A percentile compares a stretch with the other conserved stretches of the same genome.
Evolutionary conservation across 257 asterid species (phyloP).

Genomic region (Asclepias syriaca): DNA sequence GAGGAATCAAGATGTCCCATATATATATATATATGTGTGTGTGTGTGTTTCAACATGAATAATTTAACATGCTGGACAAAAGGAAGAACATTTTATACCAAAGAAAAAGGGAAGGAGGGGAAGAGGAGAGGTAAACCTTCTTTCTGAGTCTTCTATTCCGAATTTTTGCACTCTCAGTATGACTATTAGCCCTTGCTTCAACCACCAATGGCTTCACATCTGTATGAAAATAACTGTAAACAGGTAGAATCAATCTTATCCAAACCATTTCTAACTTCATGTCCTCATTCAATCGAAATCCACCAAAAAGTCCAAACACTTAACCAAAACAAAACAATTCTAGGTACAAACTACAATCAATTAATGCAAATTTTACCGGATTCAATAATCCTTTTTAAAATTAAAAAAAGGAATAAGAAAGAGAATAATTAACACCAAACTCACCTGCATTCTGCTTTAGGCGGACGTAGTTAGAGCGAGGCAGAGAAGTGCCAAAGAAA

Average conservation of each 20-base stretch:
- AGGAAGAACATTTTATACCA: neutral
- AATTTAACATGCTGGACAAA: neutral
- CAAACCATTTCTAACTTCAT: neutral
- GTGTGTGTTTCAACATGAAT: neutral
- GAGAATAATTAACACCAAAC: conserved; percentile 16
- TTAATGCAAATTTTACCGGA: neutral
- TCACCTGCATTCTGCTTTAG: conserved; percentile 34
- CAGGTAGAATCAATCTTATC: conserved; percentile 1
- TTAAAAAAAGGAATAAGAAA: too few species aligned
- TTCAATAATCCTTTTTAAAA: neutral
- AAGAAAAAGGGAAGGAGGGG: neutral
- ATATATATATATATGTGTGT: neutral
- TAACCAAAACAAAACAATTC: neutral
- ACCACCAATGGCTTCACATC: conserved; percentile 46
- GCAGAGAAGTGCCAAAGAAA: conserved; percentile 39
- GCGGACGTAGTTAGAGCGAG: conserved; percentile 18
- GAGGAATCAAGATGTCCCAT: neutral
- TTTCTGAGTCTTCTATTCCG: conserved; percentile 53
- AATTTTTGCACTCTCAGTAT: conserved; percentile 64
- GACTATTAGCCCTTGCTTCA: conserved; percentile 49
- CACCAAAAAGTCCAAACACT: neutral
- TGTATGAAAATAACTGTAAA: conserved; percentile 20
- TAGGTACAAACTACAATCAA: neutral
- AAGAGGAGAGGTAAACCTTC: conserved; percentile 36
- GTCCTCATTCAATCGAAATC: neutral